phyloP scores from a whole-genome alignment of 2,329 filamentous ascomycete genomes.

The Aspergillus cejpii region DNA sequence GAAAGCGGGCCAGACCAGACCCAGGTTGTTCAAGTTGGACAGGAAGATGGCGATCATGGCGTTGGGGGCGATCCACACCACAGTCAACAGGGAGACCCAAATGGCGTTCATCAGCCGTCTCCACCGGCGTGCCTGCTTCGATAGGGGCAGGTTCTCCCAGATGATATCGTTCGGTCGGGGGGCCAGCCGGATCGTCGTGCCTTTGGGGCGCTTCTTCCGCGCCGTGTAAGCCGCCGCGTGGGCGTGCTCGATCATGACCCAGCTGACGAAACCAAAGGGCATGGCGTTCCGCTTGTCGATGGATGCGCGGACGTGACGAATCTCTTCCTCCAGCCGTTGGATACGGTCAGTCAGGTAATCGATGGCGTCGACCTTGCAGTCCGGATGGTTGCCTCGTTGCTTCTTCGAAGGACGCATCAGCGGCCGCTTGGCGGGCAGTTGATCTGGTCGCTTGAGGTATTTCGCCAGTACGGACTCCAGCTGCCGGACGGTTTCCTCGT shows the following conservation, averaged over 20 bases:
- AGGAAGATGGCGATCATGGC: constrained; percentile 91
- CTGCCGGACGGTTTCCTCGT: constrained; percentile 71
- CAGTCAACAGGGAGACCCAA: constrained; percentile 73
- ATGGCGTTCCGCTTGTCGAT: constrained; percentile 85
- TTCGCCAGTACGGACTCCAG: constrained; percentile 79
- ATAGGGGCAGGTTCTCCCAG: constrained; percentile 84
- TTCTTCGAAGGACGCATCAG: constrained; percentile 73
- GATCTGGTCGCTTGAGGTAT: constrained; percentile 80
- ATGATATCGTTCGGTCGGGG: constrained; percentile 88
- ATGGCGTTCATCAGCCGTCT: constrained; percentile 72
- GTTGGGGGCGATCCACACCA: constrained; percentile 88
- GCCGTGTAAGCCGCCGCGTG: constrained; percentile 79
- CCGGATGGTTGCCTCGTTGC: constrained; percentile 62
- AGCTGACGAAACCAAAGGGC: constrained; percentile 91
- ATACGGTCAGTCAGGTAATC: constrained; percentile 86
- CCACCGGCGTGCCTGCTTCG: constrained; percentile 60
- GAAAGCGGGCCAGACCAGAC: constrained; percentile 71
- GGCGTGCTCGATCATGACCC: constrained; percentile 77
- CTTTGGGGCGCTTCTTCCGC: constrained; percentile 72
- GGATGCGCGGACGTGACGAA: constrained; percentile 71
- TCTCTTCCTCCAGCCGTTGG: constrained; percentile 69
- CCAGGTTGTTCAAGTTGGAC: constrained; percentile 75
- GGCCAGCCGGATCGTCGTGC: constrained; percentile 69
- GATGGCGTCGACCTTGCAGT: constrained; percentile 81
- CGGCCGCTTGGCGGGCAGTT: constrained; percentile 69